These are phyloP conservation scores for Lentinula aciculospora DNA, from an alignment of 768 basidiomycete species.

Conservation along the genomic window DNA sequence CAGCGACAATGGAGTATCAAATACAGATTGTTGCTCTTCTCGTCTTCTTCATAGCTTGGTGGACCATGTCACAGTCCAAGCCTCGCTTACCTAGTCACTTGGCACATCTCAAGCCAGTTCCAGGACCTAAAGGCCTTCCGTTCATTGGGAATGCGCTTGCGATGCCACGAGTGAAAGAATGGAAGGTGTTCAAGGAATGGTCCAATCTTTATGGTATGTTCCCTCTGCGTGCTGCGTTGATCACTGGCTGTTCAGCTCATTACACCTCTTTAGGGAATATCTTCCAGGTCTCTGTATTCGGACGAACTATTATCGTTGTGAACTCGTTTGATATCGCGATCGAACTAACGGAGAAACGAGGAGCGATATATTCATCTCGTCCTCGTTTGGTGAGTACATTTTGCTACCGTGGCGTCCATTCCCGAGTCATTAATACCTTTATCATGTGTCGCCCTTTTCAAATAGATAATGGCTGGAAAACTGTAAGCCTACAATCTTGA, in stretches of 20 bases:
- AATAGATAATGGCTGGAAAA: neutral
- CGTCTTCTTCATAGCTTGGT: neutral
- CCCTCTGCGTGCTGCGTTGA: neutral
- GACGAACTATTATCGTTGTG: slow-evolving; percentile 20
- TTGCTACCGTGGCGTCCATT: neutral
- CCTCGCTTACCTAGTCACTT: neutral
- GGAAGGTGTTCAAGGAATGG: slow-evolving; percentile 26
- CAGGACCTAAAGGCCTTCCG: slow-evolving; percentile 25
- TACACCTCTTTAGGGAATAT: neutral
- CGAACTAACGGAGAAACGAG: slow-evolving; percentile 37
- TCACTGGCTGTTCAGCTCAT: neutral
- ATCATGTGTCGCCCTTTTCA: neutral
- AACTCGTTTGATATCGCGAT: slow-evolving; percentile 27
- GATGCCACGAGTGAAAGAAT: slow-evolving; percentile 19
- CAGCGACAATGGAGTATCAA: neutral
- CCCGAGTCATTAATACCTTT: too few relatives aligned
- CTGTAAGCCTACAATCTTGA: too few relatives aligned
- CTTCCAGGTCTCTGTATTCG: slow-evolving; percentile 11
- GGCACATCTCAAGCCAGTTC: slow-evolving; percentile 8
- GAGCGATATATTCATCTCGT: slow-evolving; percentile 29
- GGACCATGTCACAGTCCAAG: neutral
- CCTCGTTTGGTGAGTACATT: slow-evolving; percentile 11
- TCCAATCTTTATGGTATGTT: slow-evolving; percentile 22
- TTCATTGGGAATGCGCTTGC: slow-evolving; percentile 24
- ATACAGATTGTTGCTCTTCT: neutral